A percentile compares a stretch with the other conserved stretches of the same genome.
Conservation (phyloP, 257 asterid species). For the Salvia miltiorrhiza region DNA sequence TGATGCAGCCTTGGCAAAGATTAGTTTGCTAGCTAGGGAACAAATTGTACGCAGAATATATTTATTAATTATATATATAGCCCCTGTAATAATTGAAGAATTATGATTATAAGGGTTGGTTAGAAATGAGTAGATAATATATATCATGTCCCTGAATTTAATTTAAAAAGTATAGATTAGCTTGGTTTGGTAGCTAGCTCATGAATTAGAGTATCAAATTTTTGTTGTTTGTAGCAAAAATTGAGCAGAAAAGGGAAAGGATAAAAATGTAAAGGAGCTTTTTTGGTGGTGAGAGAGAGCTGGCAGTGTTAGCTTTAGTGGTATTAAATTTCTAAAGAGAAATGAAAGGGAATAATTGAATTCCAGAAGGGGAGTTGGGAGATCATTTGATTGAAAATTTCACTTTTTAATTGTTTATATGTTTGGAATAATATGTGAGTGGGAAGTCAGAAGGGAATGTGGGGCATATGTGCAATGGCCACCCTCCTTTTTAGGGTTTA, state of each 20-base stretch:
- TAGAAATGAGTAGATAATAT: constrained; percentile 23
- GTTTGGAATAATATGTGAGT: constrained; percentile 72
- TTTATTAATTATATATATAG: constrained; percentile 17
- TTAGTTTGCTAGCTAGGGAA: constrained; percentile 35
- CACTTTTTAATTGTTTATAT: constrained; percentile 60
- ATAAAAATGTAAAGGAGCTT: constrained; percentile 46
- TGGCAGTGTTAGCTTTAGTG: constrained; percentile 39
- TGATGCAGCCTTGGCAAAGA: constrained; percentile 42
- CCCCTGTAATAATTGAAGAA: constrained; percentile 56
- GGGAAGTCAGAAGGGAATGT: constrained; percentile 57
- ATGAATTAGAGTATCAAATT: constrained; percentile 10
- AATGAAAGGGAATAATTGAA: constrained; percentile 55
- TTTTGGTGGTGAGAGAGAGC: constrained; percentile 36
- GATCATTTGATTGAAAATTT: constrained; percentile 59
- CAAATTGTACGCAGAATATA: constrained; percentile 29
- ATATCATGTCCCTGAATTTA: neutral
- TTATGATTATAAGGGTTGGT: constrained; percentile 38
- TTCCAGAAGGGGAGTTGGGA: constrained; percentile 50
- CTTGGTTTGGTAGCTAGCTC: too few relatives aligned
- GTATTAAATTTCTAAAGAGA: constrained; percentile 26
- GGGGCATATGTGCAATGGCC: constrained; percentile 32
- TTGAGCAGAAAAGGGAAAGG: constrained; percentile 18
- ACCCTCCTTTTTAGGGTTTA: constrained; percentile 31
- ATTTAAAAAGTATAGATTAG: neutral
- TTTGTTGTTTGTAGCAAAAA: constrained; percentile 44